Evolutionary conservation across 176 grass and related monocot genomes (phyloP), one percentile per base, ranked within the genome.

Genomic region (Eremochloa ophiuroides): DNA sequence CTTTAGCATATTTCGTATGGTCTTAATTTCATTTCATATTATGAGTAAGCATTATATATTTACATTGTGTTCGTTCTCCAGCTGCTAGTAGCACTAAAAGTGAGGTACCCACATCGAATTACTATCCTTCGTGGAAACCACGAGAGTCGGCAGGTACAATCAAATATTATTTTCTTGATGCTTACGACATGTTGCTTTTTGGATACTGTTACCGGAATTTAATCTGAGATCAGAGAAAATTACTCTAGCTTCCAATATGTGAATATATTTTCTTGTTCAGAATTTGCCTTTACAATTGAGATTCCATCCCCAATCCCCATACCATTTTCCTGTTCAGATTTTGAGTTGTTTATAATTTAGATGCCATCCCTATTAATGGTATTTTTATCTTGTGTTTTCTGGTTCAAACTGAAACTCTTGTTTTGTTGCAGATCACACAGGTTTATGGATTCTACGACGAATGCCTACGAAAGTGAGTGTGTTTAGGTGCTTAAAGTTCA

Each of bases 401-500:
- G 47, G 48, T 71, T 83, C 34, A 48, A 71, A 82, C 65, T 82
- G 15, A 84, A 81, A 65, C 46, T 44, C 43, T 78, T 41, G 10
- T 85, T 85, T 38, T 43, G 29, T 85, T 87, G 70, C 90, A 97
- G 95, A 98, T 98, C 53, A 98, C 95, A 30, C 92, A 95, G 60
- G 95, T 98, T 41, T 98, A 98, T 82, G 95, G 95, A 87, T 98
- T 98, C 81, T 98, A 93, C 8, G 95, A 98, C 1, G 95, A 98
- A 81, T 98, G 95, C 83, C 80, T 95, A 80, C 80, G 95, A 74
- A 98, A 98, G 95, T 98, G 81, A 98, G 95, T 92, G 74, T 37
- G 7, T 63, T 78, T 80, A 35, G 13, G 70, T 88, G 43, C 46
- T 58, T 79, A 35, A 87, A 78, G 35, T 84, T 85, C 18, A 78